These are phyloP conservation scores for Aureobasidium sp. DNA, from an alignment of 2,329 filamentous ascomycete genomes.

Conservation along the genomic window DNA sequence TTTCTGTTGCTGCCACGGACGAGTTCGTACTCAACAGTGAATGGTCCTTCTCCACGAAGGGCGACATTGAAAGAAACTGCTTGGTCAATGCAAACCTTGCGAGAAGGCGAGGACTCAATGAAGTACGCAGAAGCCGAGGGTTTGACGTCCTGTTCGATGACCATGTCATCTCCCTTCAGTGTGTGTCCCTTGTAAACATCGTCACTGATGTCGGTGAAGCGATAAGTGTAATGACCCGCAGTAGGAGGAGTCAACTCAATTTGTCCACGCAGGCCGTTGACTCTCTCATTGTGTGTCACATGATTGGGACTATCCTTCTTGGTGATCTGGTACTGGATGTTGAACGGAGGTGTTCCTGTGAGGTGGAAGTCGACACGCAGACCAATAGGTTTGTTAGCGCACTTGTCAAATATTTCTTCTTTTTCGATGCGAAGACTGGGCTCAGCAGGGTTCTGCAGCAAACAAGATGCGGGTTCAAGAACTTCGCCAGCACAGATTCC, in stretches of 20 bases:
- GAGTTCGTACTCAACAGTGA: conserved; percentile 85
- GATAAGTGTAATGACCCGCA: conserved; percentile 81
- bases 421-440: conserved; percentile 67
- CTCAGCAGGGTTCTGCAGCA: conserved; percentile 84
- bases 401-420: conserved; percentile 88
- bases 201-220: conserved; percentile 75
- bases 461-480: conserved; percentile 86
- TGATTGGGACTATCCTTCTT: conserved; percentile 49
- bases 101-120: conserved; percentile 50
- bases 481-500: conserved; percentile 82
- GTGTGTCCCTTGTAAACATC: conserved; percentile 65
- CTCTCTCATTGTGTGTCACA: conserved; percentile 41
- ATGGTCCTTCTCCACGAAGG: conserved; percentile 77
- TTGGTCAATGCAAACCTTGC: conserved; percentile 76
- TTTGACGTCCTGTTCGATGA: conserved; percentile 84
- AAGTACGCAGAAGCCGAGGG: conserved; percentile 75
- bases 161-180: conserved; percentile 54
- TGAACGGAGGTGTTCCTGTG: conserved; percentile 86
- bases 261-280: conserved; percentile 72
- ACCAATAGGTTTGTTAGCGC: conserved; percentile 87
- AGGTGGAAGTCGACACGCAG: conserved; percentile 83
- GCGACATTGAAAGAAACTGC: conserved; percentile 66
- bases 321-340: conserved; percentile 68
- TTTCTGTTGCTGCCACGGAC: conserved; percentile 81
- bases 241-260: conserved; percentile 73